Evolutionary conservation across 352 stramenopile species (phyloP).

Genomic region (Phytophthora capsici): DNA sequence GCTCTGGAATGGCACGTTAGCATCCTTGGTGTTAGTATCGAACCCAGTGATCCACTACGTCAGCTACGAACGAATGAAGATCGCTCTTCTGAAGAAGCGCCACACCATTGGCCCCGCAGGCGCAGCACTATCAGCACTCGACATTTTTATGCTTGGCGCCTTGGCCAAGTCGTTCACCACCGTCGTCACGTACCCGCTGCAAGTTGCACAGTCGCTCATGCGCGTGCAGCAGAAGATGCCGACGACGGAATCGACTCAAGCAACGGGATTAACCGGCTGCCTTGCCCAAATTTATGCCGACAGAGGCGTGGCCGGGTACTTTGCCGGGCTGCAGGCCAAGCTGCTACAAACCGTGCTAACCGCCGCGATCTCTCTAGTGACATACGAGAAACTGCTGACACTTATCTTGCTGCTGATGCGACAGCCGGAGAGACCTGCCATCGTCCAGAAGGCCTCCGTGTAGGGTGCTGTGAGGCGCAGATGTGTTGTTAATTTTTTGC

Average conservation of each 20-base stretch:
- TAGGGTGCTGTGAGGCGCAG: slow-evolving; percentile 21
- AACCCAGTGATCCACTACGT: slow-evolving; percentile 97
- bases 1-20: slow-evolving; percentile 92
- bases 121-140: slow-evolving; percentile 60
- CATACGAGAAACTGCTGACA: slow-evolving; percentile 92
- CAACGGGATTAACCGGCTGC: slow-evolving; percentile 40
- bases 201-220: slow-evolving; percentile 93
- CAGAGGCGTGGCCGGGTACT: slow-evolving; percentile 84
- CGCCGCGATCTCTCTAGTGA: slow-evolving; percentile 92
- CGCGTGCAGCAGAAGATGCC: slow-evolving; percentile 62
- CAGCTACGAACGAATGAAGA: slow-evolving; percentile 94
- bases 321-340: slow-evolving; percentile 93
- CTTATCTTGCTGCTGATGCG: slow-evolving; percentile 65
- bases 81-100: slow-evolving; percentile 56
- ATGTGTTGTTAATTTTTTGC: slow-evolving; percentile 20
- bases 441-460: slow-evolving; percentile 49
- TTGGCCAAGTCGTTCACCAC: slow-evolving; percentile 94
- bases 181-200: slow-evolving; percentile 93
- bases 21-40: slow-evolving; percentile 93
- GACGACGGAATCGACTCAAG: neutral
- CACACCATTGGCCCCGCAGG: slow-evolving; percentile 20
- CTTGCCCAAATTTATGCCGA: slow-evolving; percentile 67
- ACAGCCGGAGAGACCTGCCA: slow-evolving; percentile 36
- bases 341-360: slow-evolving; percentile 95
- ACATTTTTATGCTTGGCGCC: slow-evolving; percentile 93